Conservation (phyloP, 345 rosid genomes). For the Eucalyptus cloeziana region DNA sequence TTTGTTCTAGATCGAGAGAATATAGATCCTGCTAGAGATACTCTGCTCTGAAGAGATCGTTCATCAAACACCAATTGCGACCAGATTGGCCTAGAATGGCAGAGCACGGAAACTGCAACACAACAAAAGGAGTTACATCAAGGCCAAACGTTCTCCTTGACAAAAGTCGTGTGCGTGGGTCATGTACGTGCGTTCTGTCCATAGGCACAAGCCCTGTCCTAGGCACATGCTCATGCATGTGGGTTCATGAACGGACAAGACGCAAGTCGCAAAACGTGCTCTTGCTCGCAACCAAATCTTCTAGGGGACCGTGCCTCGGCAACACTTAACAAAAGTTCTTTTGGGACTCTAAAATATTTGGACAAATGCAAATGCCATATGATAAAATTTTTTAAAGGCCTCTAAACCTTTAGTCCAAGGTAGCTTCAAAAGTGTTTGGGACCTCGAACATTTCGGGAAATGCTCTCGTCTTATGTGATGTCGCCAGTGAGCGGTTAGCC, state of each 20-base stretch:
- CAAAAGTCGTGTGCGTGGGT: background rate
- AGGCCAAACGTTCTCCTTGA: background rate
- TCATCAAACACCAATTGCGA: background rate
- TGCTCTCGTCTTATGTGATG: background rate
- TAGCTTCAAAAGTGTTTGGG: background rate
- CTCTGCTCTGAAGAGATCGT: background rate
- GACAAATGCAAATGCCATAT: background rate
- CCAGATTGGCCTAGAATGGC: background rate
- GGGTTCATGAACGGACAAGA: background rate
- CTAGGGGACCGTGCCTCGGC: background rate
- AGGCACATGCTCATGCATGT: background rate
- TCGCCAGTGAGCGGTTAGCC: rapidly evolving
- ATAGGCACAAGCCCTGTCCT: background rate
- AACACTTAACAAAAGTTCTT: background rate
- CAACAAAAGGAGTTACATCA: background rate
- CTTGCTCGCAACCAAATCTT: background rate
- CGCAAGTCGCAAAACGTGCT: background rate
- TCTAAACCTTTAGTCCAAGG: background rate
- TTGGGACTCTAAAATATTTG: rapidly evolving
- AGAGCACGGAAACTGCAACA: background rate
- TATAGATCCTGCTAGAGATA: background rate
- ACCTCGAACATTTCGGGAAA: background rate
- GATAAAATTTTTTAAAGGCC: background rate
- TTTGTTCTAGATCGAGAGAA: background rate
- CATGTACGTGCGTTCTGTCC: background rate